Percentiles rank a stretch among this genome's conserved stretches.
phyloP scores from a whole-genome alignment of 805 yeast genomes.

The Candida yuanshanica region DNA sequence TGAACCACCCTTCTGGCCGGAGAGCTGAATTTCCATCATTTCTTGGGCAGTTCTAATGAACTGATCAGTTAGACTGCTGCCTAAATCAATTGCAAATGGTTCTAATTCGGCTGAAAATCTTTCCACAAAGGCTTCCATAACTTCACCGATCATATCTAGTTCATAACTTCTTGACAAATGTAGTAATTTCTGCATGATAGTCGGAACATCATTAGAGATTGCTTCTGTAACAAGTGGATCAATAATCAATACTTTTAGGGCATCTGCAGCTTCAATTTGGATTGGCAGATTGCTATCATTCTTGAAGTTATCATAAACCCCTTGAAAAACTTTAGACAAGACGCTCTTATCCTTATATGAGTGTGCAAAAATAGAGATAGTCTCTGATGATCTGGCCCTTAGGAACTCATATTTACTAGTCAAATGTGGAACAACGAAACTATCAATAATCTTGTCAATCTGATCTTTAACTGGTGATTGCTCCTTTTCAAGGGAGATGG shows the following conservation, averaged over 20 bases:
- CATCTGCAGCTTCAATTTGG: constrained; percentile 82
- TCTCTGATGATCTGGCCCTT: constrained; percentile 70
- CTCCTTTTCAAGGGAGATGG: constrained; percentile 40
- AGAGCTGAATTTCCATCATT: constrained; percentile 35
- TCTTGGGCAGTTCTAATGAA: constrained; percentile 53
- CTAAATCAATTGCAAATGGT: constrained; percentile 75
- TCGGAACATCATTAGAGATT: constrained; percentile 66
- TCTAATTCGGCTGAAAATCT: constrained; percentile 79
- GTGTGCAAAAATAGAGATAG: constrained; percentile 36
- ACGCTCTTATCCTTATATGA: constrained; percentile 31
- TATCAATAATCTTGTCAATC: constrained; percentile 62
- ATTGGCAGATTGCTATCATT: constrained; percentile 56
- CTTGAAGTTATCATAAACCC: constrained; percentile 34
- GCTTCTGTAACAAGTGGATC: constrained; percentile 66
- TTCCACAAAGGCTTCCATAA: constrained; percentile 95
- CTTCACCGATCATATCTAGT: constrained; percentile 76
- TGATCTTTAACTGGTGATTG: constrained; percentile 52
- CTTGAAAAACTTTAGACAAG: constrained; percentile 35
- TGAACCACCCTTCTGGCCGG: constrained; percentile 16
- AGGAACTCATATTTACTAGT: constrained; percentile 57
- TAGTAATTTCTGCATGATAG: constrained; percentile 74
- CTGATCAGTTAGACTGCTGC: constrained; percentile 54
- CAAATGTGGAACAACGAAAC: constrained; percentile 68
- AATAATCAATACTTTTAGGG: constrained; percentile 73
- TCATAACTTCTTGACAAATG: constrained; percentile 76